These are phyloP conservation scores for Durotheca rogersii DNA, from an alignment of 495 filamentous ascomycete genomes.

Conservation along the genomic window DNA sequence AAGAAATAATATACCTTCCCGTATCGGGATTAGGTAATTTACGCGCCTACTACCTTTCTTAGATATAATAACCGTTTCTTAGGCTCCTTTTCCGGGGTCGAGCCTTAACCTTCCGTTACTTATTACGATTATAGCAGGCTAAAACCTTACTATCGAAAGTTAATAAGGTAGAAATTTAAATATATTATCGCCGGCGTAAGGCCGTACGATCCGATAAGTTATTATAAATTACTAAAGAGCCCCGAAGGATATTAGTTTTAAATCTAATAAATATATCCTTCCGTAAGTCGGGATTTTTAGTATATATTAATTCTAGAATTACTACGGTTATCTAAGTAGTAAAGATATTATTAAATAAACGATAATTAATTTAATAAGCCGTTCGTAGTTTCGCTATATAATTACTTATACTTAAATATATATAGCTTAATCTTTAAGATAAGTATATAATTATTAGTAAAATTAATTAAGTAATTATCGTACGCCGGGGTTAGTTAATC, in stretches of 20 bases:
- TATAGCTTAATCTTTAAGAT: constrained; percentile 75
- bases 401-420: constrained; percentile 69
- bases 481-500: constrained; percentile 35
- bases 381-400: constrained; percentile 64
- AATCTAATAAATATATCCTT: constrained; percentile 72
- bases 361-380: constrained; percentile 73
- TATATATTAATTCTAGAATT: constrained; percentile 77
- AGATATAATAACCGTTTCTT: constrained; percentile 49
- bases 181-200: constrained; percentile 64
- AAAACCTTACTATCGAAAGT: constrained; percentile 54
- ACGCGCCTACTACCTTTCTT: constrained; percentile 50
- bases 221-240: constrained; percentile 65
- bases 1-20: too few species aligned
- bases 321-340: constrained; percentile 70
- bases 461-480: constrained; percentile 69
- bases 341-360: constrained; percentile 69
- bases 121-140: constrained; percentile 47
- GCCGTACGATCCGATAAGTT: constrained; percentile 66
- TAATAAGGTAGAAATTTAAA: constrained; percentile 70
- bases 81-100: constrained; percentile 47
- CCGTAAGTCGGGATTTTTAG: constrained; percentile 64
- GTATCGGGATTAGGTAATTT: constrained; percentile 55
- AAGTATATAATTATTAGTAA: constrained; percentile 72
- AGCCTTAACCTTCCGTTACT: constrained; percentile 57
- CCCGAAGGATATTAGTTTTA: constrained; percentile 66